Evolutionary conservation across 1,284 basidiomycete species (phyloP).

Genomic region (Ceraceosorus bombacis): DNA sequence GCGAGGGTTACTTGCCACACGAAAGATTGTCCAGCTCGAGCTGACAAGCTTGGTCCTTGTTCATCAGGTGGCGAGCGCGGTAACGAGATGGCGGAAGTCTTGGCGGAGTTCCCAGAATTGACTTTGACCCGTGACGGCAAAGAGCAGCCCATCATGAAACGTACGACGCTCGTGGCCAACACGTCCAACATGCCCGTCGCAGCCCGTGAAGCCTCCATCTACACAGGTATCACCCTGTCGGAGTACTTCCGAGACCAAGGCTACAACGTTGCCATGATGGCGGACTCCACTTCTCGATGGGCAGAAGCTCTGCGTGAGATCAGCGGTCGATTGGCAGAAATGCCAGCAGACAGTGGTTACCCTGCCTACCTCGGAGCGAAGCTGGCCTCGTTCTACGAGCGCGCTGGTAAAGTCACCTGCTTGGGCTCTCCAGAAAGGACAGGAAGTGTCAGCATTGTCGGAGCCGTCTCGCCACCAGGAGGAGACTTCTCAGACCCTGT

Average conservation of each 20-base stretch:
- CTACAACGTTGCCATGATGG: conserved; percentile 98
- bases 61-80: conserved; percentile 48
- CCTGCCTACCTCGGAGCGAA: conserved; percentile 95
- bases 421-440: conserved; percentile 79
- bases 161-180: conserved; percentile 96
- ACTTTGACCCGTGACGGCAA: conserved; percentile 81
- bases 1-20: neutral
- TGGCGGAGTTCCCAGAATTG: conserved; percentile 90
- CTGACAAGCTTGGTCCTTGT: neutral
- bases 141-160: conserved; percentile 99
- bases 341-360: conserved; percentile 95
- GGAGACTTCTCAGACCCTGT: conserved; percentile 99
- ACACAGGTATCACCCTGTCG: conserved; percentile 97
- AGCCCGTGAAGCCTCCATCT: conserved; percentile 97
- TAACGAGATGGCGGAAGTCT: conserved; percentile 91
- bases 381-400: conserved; percentile 95
- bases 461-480: conserved; percentile 95
- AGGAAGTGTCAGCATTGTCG: conserved; percentile 95
- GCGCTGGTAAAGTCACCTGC: conserved; percentile 92
- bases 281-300: conserved; percentile 98
- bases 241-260: conserved; percentile 99
- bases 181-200: conserved; percentile 99
- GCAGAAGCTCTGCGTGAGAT: conserved; percentile 99
- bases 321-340: conserved; percentile 96
- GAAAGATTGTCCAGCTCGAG: neutral